phyloP scores from a whole-genome alignment of 192 early-diverging fungal genomes.

The Glomus cerebriforme region DNA sequence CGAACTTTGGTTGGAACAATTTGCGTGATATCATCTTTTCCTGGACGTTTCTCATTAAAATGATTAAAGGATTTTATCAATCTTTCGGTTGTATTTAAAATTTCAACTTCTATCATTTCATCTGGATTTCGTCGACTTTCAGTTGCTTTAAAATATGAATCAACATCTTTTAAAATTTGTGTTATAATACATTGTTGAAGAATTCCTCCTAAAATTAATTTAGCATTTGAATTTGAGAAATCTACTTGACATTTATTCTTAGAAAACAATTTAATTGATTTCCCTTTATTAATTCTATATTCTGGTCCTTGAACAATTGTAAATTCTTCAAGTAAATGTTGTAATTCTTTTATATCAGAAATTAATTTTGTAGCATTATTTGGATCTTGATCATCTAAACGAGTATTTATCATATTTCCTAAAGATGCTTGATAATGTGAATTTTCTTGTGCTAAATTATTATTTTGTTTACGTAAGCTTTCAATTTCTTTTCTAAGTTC shows the following conservation, averaged over 20 bases:
- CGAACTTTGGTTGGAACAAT: not conserved
- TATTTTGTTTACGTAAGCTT: not conserved
- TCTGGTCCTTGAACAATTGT: conserved; percentile 1
- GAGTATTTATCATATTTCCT: not conserved
- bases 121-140: not conserved
- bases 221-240: not conserved
- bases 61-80: not conserved
- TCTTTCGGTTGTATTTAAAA: not conserved
- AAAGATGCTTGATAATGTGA: conserved; percentile 14
- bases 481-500: not conserved
- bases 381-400: conserved; percentile 13
- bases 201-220: not conserved
- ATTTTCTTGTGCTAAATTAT: not conserved
- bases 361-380: not conserved
- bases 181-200: not conserved
- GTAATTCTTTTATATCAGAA: conserved; percentile 3
- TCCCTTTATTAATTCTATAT: not conserved
- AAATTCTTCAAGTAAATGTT: conserved; percentile 10
- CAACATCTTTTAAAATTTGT: not conserved
- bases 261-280: not conserved
- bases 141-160: not conserved
- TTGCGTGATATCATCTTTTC: not conserved
- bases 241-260: not conserved
- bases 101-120: not conserved
- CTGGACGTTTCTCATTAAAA: not conserved